These are phyloP conservation scores for Leptographium radiaticola DNA, from an alignment of 2,329 filamentous ascomycete species.

Conservation along the genomic window DNA sequence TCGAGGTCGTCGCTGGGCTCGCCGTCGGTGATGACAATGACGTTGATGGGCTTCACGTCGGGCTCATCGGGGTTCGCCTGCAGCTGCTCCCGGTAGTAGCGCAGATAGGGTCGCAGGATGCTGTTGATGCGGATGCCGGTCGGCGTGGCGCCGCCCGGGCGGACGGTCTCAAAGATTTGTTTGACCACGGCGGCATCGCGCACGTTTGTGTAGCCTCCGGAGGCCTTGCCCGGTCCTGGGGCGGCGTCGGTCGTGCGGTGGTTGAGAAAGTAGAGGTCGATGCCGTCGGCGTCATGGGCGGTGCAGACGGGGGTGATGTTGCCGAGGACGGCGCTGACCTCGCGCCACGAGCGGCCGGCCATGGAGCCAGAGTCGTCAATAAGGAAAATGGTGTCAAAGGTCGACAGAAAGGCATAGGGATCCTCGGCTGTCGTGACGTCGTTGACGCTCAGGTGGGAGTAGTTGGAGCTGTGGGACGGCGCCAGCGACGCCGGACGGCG, in stretches of 20 bases:
- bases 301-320: slow-evolving; percentile 76
- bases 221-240: slow-evolving; percentile 20
- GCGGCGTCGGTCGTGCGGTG: slow-evolving; percentile 26
- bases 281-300: slow-evolving; percentile 64
- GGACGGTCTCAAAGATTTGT: slow-evolving; percentile 55
- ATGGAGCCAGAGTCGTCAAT: slow-evolving; percentile 91
- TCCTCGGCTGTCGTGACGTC: slow-evolving; percentile 40
- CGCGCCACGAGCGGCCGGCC: slow-evolving; percentile 61
- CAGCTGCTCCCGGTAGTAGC: slow-evolving; percentile 27
- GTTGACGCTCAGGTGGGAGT: slow-evolving; percentile 8
- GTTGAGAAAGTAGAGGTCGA: slow-evolving; percentile 90
- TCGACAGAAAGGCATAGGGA: slow-evolving; percentile 59
- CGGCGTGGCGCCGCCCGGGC: slow-evolving; percentile 55
- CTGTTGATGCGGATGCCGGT: slow-evolving; percentile 58
- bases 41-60: slow-evolving; percentile 63
- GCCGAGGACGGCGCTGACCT: slow-evolving; percentile 56
- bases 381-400: slow-evolving; percentile 79
- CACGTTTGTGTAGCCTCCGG: slow-evolving; percentile 52
- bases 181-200: slow-evolving; percentile 42
- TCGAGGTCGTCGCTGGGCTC: slow-evolving; percentile 69
- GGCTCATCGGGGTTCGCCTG: slow-evolving; percentile 18
- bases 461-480: slow-evolving; percentile 11
- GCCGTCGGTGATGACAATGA: slow-evolving; percentile 91
- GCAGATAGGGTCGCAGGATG: slow-evolving; percentile 64
- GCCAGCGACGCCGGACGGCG: slow-evolving; percentile 11